Evolutionary conservation across 2,329 filamentous ascomycete species (phyloP), one percentile per base, ranked within the genome.

Genomic region (Pseudogymnoascus sp.): DNA sequence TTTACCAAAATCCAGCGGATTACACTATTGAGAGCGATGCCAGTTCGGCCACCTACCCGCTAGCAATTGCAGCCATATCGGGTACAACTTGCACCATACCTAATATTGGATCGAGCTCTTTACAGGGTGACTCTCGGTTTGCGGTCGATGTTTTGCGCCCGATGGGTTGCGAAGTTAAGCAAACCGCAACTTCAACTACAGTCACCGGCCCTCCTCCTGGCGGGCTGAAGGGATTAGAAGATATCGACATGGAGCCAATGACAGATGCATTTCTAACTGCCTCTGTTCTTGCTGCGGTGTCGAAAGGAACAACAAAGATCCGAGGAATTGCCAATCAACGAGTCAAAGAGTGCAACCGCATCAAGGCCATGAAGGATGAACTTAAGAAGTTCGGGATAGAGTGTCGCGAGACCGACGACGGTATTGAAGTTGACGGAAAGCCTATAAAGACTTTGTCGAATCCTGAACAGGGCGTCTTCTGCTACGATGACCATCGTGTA

Each of bases 221-320:
- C 9, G 76, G 82, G 14, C 78, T 99, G 39, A 86, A 86, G 68
- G 88, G 90, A 0, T 78, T 99, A 11, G 78, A 86, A 16, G 88
- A 93, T 64, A 86, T 99, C 28, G 92, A 99, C 71, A 99, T 99
- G 94, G 94, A 97, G 74, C 90, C 93, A 1, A 99, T 99, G 94
- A 99, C 94, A 0, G 94, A 99, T 75, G 94, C 94, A 58, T 99
- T 99, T 80, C 81, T 99, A 60, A 97, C 92, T 4, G 94, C 94
- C 16, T 95, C 92, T 1, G 92, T 96, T 4, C 82, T 99, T 55
- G 94, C 92, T 25, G 94, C 94, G 36, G 91, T 96, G 45, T 92
- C 93, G 8, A 85, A 83, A 12, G 91, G 90, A 1, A 86, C 86
- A 60, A 99, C 94, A 0, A 85, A 85, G 62, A 97, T 99, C 67